phyloP scores from a whole-genome alignment of 2,329 filamentous ascomycete genomes.

The Xenoacremonium recifei region DNA sequence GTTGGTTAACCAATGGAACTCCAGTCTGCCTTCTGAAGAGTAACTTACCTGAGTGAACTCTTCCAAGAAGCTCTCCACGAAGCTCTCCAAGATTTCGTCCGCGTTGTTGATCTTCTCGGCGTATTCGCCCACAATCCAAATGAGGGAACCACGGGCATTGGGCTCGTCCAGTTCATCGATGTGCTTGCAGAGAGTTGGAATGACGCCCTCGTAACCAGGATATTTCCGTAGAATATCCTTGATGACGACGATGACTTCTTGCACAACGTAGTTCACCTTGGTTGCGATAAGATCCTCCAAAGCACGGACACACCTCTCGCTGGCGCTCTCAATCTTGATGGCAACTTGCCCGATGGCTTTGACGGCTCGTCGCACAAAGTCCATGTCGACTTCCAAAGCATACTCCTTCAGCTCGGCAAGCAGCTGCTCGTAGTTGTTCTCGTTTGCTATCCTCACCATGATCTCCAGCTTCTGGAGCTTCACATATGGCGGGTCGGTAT shows the following conservation, averaged over 20 bases:
- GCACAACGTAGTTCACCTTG: slow-evolving; percentile 98
- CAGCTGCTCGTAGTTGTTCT: slow-evolving; percentile 92
- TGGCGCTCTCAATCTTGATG: slow-evolving; percentile 95
- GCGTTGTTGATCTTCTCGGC: slow-evolving; percentile 99
- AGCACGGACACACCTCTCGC: slow-evolving; percentile 93
- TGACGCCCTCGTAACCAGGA: slow-evolving; percentile 95
- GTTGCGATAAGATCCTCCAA: slow-evolving; percentile 92
- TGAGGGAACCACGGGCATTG: slow-evolving; percentile 82
- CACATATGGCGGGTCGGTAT: slow-evolving; percentile 96
- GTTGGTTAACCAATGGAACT: not conserved
- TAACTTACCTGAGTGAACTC: slow-evolving; percentile 83
- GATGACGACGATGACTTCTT: slow-evolving; percentile 98
- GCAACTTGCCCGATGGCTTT: slow-evolving; percentile 97
- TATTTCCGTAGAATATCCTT: slow-evolving; percentile 98
- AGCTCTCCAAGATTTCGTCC: slow-evolving; percentile 87
- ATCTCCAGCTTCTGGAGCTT: slow-evolving; percentile 98
- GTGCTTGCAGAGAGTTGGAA: slow-evolving; percentile 91
- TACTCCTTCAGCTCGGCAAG: slow-evolving; percentile 96
- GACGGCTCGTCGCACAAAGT: slow-evolving; percentile 91
- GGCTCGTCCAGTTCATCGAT: slow-evolving; percentile 97
- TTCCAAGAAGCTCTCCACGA: slow-evolving; percentile 92
- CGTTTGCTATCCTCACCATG: slow-evolving; percentile 98
- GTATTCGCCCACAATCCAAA: slow-evolving; percentile 99
- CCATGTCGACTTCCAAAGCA: slow-evolving; percentile 97
- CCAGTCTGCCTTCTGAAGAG: not conserved